Conservation (phyloP, 2,329 filamentous ascomycete genomes). For the Xylariaceae sp. region DNA sequence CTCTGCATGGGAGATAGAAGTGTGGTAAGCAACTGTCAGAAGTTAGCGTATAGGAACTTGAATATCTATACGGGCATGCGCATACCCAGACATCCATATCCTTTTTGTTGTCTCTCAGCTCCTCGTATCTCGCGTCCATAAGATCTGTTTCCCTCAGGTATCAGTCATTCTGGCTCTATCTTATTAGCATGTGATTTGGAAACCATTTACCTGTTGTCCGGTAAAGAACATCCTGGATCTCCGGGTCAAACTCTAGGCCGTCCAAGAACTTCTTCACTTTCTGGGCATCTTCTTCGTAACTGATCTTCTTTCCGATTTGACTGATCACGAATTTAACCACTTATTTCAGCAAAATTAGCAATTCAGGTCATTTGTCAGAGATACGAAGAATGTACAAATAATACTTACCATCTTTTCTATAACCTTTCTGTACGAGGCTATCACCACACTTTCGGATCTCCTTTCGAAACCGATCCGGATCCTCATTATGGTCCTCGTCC, state of each 20-base stretch:
- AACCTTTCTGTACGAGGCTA: conserved; percentile 11
- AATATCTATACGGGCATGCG: no score
- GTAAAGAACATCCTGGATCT: conserved; percentile 14
- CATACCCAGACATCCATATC: conserved; percentile 13
- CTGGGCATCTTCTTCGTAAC: conserved; percentile 17
- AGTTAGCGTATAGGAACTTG: conserved; percentile 1
- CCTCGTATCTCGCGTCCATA: conserved; percentile 17
- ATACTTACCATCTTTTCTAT: conserved; percentile 21
- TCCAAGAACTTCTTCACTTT: conserved; percentile 19
- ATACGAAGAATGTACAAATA: not conserved
- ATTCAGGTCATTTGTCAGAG: no score
- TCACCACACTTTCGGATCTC: conserved; percentile 16
- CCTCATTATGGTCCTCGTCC: conserved; percentile 16
- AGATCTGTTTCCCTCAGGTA: conserved; percentile 3
- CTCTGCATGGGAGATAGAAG: conserved; percentile 15
- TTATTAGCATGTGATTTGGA: not conserved
- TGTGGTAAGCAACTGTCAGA: conserved; percentile 15
- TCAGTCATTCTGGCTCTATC: not conserved
- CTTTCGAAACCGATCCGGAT: conserved; percentile 19
- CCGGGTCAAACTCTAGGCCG: conserved; percentile 11
- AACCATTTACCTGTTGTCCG: conserved; percentile 5
- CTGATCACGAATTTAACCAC: conserved; percentile 18
- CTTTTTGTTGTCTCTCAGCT: conserved; percentile 7
- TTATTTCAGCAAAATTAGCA: not conserved
- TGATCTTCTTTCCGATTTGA: conserved; percentile 22